Evolutionary conservation across 140 eudicot species (phyloP), one percentile per base, ranked within the genome.

Genomic region (Senecio squalidus): DNA sequence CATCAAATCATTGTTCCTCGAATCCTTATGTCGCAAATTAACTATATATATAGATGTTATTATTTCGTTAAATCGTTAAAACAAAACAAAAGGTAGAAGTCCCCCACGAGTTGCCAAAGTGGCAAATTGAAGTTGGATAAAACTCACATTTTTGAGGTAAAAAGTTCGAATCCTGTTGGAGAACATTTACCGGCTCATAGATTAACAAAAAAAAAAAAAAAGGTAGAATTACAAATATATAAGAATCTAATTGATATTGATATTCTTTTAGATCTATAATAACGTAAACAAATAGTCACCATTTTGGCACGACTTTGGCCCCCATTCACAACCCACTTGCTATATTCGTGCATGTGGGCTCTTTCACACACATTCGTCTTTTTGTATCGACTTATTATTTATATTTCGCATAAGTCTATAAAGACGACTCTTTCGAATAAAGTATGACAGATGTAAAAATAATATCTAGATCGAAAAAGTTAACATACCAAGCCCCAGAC

Each of bases 401-500:
- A 40, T 24, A 25, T 64, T 34, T 0, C 22, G 4, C 3, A 5
- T 7, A 40, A 43, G 27, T 21, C 27, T 44, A 60, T 17, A 14
- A 34, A 49, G 2, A 16, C 14, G 51, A 65, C 62, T 52, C 9
- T 16, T 51, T 65, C 71, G 38, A 52, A 52, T 4, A 18, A 50
- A 33, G 50, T 64, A 49, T 22, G 21, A 70, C 2, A 29, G 17
- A 58, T 14, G 7, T 40, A 16, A 14, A 40, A 40, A 40, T 14
- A 1, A 14, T 9, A 14, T 39, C 18, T n/a, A n/a, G n/a, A n/a
- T n/a, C n/a, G n/a, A n/a, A n/a, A n/a, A n/a, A n/a, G n/a, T n/a
- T n/a, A 54, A 7, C 78, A 45, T 77, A 84, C 96, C 95, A 88
- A 29, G 45, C 96, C 96, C 96, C 96, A 88, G 40, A 88, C 95